These are phyloP conservation scores for Annulohypoxylon truncatum DNA, from an alignment of 2,329 filamentous ascomycete genomes.

Conservation along the genomic window DNA sequence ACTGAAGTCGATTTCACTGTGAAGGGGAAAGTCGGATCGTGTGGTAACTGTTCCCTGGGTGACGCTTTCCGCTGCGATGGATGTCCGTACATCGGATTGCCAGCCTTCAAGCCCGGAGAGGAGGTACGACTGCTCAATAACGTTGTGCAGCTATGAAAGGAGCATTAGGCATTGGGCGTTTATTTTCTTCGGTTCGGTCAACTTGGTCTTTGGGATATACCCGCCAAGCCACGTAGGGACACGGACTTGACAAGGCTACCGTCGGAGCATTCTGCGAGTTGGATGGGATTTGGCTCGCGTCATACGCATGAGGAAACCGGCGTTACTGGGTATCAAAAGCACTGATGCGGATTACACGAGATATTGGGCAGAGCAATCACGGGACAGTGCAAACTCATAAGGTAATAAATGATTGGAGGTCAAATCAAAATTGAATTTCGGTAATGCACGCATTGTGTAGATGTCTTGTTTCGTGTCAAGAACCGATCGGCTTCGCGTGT, in stretches of 20 bases:
- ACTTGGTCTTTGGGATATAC: not conserved
- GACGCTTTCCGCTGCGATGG: slow-evolving; percentile 85
- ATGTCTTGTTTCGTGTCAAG: not conserved
- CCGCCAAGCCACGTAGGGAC: not conserved
- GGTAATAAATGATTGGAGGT: not conserved
- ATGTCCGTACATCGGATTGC: slow-evolving; percentile 65
- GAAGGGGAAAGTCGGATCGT: slow-evolving; percentile 95
- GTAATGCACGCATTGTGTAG: not conserved
- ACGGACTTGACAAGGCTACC: not conserved
- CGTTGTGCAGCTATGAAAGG: slow-evolving; percentile 77
- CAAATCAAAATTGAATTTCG: not conserved
- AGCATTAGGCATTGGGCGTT: not conserved
- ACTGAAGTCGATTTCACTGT: slow-evolving; percentile 96
- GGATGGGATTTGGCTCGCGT: not conserved
- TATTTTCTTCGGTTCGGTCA: not conserved
- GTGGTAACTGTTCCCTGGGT: slow-evolving; percentile 88
- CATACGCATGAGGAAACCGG: slow-evolving; percentile 5
- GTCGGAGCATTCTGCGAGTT: not conserved
- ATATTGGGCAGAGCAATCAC: slow-evolving; percentile 4
- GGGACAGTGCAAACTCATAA: not conserved
- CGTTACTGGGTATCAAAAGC: slow-evolving; percentile 12
- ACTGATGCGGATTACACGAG: not conserved
- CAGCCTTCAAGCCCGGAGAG: slow-evolving; percentile 96
- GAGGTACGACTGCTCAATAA: slow-evolving; percentile 91
- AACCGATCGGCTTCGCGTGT: not conserved